phyloP scores from a whole-genome alignment of 176 grass and related monocot genomes.

The Hordeum marinum region DNA sequence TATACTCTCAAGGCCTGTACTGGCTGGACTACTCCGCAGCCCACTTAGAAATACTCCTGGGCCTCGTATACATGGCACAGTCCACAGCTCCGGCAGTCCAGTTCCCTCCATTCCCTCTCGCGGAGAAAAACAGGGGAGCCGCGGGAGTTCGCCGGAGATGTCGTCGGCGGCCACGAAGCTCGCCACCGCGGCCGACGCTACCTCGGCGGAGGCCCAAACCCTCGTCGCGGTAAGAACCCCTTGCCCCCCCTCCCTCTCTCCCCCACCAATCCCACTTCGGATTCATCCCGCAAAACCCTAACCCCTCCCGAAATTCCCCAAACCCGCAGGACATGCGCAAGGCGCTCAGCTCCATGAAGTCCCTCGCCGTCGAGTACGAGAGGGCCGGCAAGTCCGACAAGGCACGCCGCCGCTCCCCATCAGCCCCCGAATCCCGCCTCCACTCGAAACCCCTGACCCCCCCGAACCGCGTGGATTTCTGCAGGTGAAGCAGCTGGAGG shows the following conservation, averaged over 20 bases:
- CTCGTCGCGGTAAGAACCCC: slow-evolving; percentile 40
- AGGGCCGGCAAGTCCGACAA: slow-evolving; percentile 46
- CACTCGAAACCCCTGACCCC: neutral
- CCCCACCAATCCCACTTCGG: neutral
- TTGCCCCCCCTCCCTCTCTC: neutral
- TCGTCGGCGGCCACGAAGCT: slow-evolving; percentile 40
- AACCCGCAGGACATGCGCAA: slow-evolving; percentile 77
- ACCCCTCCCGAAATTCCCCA: slow-evolving; percentile 18
- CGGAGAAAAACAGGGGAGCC: neutral
- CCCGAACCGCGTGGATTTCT: neutral
- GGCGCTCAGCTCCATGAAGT: slow-evolving; percentile 49
- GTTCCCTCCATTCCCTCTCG: neutral
- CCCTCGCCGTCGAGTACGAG: slow-evolving; percentile 68
- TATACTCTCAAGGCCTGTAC: neutral
- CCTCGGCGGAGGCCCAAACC: slow-evolving; percentile 49
- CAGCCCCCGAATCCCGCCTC: neutral
- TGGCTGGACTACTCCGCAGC: neutral
- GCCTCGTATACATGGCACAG: no score
- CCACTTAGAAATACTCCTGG: neutral
- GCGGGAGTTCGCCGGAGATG: slow-evolving; percentile 14
- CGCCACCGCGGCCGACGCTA: slow-evolving; percentile 20
- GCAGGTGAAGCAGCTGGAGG: slow-evolving; percentile 72
- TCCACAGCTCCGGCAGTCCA: no score
- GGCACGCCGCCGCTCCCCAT: slow-evolving; percentile 8
- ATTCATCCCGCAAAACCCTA: slow-evolving; percentile 37